Percentiles rank a stretch among this genome's conserved stretches.
Conservation (phyloP, 306 rosid genomes). For the Quercus robur region DNA sequence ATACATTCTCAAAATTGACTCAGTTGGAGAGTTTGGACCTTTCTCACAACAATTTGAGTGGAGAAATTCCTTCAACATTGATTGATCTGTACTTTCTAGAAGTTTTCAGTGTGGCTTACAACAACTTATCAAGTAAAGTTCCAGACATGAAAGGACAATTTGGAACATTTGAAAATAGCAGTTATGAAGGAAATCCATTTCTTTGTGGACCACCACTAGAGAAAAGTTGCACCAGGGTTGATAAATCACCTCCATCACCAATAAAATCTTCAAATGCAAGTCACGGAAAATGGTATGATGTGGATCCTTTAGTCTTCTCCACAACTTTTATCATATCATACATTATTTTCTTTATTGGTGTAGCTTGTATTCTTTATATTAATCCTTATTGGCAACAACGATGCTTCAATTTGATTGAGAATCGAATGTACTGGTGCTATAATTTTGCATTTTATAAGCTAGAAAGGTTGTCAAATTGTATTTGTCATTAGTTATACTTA, state of each 20-base stretch:
- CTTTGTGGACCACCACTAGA: not conserved
- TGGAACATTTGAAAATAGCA: constrained; percentile 10
- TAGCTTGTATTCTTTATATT: not conserved
- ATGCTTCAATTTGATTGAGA: too few relatives aligned
- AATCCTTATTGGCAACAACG: too few relatives aligned
- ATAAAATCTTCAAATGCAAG: too few relatives aligned
- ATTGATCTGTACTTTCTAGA: not conserved
- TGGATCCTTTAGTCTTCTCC: too few relatives aligned
- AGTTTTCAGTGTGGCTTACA: constrained; percentile 21
- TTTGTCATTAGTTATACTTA: too few relatives aligned
- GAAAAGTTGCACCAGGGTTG: not conserved
- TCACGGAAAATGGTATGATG: too few relatives aligned
- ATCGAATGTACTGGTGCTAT: too few relatives aligned
- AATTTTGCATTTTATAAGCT: too few relatives aligned
- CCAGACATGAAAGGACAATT: not conserved
- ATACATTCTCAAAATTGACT: not conserved
- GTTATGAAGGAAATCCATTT: constrained; percentile 12
- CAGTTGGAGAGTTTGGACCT: not conserved
- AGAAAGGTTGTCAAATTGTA: too few relatives aligned
- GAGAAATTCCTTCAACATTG: constrained; percentile 14
- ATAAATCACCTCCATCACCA: too few relatives aligned
- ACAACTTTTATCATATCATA: too few relatives aligned
- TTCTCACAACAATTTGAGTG: constrained; percentile 20
- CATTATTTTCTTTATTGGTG: too few relatives aligned
- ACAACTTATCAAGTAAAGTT: constrained; percentile 3